These are phyloP conservation scores for Alternaria dauci DNA, from an alignment of 2,329 filamentous ascomycete species.

Conservation along the genomic window DNA sequence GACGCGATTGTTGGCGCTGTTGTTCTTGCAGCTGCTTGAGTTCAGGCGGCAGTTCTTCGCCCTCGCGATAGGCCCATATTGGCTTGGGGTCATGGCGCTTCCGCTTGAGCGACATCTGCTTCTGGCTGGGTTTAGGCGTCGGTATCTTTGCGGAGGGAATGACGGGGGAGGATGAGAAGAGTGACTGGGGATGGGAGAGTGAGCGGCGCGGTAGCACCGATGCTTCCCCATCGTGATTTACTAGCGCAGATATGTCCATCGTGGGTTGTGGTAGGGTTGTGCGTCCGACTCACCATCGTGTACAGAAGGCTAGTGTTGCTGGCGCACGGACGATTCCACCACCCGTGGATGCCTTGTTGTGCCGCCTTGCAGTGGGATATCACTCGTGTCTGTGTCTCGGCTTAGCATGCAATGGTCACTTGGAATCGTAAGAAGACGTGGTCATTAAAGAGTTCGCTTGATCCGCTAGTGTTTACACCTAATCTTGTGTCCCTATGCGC, in stretches of 20 bases:
- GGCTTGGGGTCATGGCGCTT: conserved; percentile 49
- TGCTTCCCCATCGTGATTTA: conserved; percentile 44
- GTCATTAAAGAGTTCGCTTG: conserved; percentile 24
- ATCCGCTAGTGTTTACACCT: conserved; percentile 35
- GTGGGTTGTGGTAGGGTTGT: conserved; percentile 35
- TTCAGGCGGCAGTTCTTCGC: conserved; percentile 35
- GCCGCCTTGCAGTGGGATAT: conserved; percentile 1
- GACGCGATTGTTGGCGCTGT: conserved; percentile 34
- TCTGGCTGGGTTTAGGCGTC: conserved; percentile 33
- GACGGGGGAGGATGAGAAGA: conserved; percentile 40
- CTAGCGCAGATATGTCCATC: conserved; percentile 49
- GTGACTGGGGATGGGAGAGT: conserved; percentile 38
- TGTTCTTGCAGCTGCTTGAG: conserved; percentile 35
- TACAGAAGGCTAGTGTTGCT: conserved; percentile 18
- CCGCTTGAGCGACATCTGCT: conserved; percentile 44
- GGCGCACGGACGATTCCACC: conserved; percentile 10
- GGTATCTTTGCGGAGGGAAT: conserved; percentile 41
- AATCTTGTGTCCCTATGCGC: conserved; percentile 32
- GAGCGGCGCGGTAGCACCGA: conserved; percentile 44
- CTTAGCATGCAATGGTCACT: background rate
- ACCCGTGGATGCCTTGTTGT: conserved; percentile 7
- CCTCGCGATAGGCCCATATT: conserved; percentile 48
- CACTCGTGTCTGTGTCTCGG: background rate
- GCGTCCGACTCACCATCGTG: conserved; percentile 20
- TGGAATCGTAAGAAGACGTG: background rate